phyloP scores from a whole-genome alignment of 352 stramenopile genomes.

The Globisporangium viniferum region DNA sequence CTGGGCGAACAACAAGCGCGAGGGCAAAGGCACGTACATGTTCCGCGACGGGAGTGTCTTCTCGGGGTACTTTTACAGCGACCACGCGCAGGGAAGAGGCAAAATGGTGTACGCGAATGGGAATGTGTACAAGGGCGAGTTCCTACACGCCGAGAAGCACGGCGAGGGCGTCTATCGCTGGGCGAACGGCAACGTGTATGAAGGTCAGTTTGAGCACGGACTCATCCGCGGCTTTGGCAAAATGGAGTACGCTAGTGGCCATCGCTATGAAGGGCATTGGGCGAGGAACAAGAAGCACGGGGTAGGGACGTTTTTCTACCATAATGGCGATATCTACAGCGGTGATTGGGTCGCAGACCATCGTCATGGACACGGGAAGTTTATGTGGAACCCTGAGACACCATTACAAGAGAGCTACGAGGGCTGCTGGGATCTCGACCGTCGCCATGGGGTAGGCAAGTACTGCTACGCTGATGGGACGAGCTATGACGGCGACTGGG shows the following conservation, averaged over 20 bases:
- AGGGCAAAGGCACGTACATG: slow-evolving; percentile 69
- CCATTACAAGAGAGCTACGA: slow-evolving; percentile 75
- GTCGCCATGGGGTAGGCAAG: slow-evolving; percentile 52
- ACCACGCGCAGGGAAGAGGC: slow-evolving; percentile 74
- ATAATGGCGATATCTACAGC: slow-evolving; percentile 80
- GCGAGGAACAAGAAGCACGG: slow-evolving; percentile 73
- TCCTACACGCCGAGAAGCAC: slow-evolving; percentile 65
- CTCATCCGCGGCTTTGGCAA: slow-evolving; percentile 57
- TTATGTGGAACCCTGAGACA: slow-evolving; percentile 57
- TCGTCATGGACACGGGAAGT: slow-evolving; percentile 50
- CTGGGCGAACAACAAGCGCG: slow-evolving; percentile 60
- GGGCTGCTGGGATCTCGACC: slow-evolving; percentile 60
- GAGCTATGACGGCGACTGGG: slow-evolving; percentile 65
- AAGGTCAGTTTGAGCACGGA: slow-evolving; percentile 64
- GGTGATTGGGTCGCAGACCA: slow-evolving; percentile 67
- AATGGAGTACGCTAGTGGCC: slow-evolving; percentile 60
- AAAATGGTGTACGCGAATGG: slow-evolving; percentile 84
- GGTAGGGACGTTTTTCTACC: slow-evolving; percentile 69
- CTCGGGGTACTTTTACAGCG: slow-evolving; percentile 47
- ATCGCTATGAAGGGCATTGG: slow-evolving; percentile 68
- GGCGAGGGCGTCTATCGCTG: slow-evolving; percentile 58
- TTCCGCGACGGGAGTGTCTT: slow-evolving; percentile 62
- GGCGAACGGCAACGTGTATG: slow-evolving; percentile 78
- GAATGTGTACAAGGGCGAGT: slow-evolving; percentile 73
- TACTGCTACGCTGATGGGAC: slow-evolving; percentile 68